phyloP scores from a whole-genome alignment of 805 yeast species.

The Komagataella pseudopastoris region DNA sequence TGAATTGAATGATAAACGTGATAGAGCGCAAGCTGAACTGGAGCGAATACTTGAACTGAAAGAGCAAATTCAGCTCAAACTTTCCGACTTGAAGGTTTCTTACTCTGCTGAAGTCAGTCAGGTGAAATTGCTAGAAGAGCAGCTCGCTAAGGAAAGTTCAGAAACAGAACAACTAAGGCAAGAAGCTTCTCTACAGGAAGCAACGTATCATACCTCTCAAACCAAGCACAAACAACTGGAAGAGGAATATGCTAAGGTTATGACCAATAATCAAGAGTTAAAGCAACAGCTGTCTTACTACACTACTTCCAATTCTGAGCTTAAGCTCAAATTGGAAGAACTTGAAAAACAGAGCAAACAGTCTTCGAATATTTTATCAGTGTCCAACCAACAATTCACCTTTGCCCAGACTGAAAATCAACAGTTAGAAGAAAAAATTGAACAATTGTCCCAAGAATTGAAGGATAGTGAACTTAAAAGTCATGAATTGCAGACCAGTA shows the following conservation, averaged over 20 bases:
- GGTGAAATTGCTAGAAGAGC: constrained; percentile 57
- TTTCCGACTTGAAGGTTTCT: constrained; percentile 48
- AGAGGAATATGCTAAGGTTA: constrained; percentile 48
- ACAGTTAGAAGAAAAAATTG: constrained; percentile 16
- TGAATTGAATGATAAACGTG: constrained; percentile 52
- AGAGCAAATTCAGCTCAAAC: constrained; percentile 59
- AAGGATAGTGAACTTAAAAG: constrained; percentile 14
- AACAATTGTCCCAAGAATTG: constrained; percentile 11
- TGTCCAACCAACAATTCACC: constrained; percentile 57
- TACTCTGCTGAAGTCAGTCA: constrained; percentile 72
- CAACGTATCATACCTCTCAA: constrained; percentile 60
- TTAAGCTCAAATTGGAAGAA: constrained; percentile 41
- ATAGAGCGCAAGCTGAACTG: constrained; percentile 66
- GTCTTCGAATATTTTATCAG: constrained; percentile 48
- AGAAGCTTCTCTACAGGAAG: constrained; percentile 67
- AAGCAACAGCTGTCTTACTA: constrained; percentile 56
- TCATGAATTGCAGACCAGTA: constrained; percentile 8
- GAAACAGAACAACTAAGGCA: constrained; percentile 62
- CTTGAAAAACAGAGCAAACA: constrained; percentile 43
- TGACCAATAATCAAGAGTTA: constrained; percentile 47
- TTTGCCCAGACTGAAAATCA: constrained; percentile 38
- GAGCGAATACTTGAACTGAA: constrained; percentile 53
- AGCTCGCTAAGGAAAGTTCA: constrained; percentile 40
- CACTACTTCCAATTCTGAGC: constrained; percentile 52
- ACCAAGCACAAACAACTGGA: constrained; percentile 49